These are phyloP conservation scores for Omphalotus olearius DNA, from an alignment of 1,284 basidiomycete species.

Conservation along the genomic window DNA sequence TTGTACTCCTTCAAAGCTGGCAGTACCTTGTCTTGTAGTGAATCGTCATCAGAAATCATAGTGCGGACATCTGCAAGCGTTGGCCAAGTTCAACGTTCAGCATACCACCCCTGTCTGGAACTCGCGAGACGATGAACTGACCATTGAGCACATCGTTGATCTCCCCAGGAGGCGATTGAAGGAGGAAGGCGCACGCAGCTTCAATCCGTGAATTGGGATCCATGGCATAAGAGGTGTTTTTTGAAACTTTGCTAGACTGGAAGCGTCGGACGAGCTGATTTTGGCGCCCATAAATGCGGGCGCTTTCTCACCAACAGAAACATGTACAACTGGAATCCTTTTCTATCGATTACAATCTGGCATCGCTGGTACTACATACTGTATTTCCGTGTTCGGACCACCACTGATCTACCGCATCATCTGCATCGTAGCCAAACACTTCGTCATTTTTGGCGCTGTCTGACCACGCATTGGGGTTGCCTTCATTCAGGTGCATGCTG, in stretches of 20 bases:
- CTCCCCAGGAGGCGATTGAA: conserved; percentile 91
- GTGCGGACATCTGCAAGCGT: conserved; percentile 70
- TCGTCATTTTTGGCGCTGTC: conserved; percentile 38
- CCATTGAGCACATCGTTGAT: conserved; percentile 94
- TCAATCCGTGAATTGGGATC: conserved; percentile 59
- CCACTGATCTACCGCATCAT: conserved; percentile 44
- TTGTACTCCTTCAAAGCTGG: conserved; percentile 83
- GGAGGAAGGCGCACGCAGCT: conserved; percentile 73
- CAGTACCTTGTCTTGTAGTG: conserved; percentile 71
- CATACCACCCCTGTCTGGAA: too few species aligned
- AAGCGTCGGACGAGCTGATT: background rate
- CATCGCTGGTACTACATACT: background rate
- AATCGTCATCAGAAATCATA: conserved; percentile 82
- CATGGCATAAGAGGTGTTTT: conserved; percentile 33
- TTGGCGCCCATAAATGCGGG: background rate
- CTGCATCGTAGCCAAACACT: conserved; percentile 50
- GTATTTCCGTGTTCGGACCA: conserved; percentile 24
- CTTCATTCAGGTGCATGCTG: conserved; percentile 16
- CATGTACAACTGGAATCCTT: too few species aligned
- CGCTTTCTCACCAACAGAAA: too few species aligned
- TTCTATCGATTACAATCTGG: too few species aligned
- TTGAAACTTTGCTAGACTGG: background rate
- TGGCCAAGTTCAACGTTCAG: background rate
- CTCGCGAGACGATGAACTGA: conserved; percentile 27
- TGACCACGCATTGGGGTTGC: conserved; percentile 48